Percentiles rank a stretch among this genome's conserved stretches.
Conservation (phyloP, 805 yeast species). For the Komagataella kurtzmanii region DNA sequence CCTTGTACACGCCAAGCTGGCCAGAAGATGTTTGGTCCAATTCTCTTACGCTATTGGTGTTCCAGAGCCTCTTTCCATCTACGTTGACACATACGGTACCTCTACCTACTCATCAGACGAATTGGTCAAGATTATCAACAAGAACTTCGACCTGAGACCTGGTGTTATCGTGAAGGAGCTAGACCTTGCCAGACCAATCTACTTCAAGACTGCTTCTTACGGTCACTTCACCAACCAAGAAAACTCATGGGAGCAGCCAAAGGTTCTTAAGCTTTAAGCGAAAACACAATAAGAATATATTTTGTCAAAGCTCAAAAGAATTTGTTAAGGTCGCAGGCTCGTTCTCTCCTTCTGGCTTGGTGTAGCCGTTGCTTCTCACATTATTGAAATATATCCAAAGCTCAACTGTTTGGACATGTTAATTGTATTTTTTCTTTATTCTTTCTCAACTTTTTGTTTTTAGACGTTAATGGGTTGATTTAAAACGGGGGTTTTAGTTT, state of each 20-base stretch:
- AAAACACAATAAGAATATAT: background rate
- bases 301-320: background rate
- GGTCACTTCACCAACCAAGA: slow-evolving; percentile 99
- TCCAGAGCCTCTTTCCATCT: slow-evolving; percentile 96
- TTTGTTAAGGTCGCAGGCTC: background rate
- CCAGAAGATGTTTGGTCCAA: slow-evolving; percentile 95
- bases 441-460: slow-evolving; percentile 1
- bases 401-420: slow-evolving; percentile 1
- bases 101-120: slow-evolving; percentile 81
- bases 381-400: background rate
- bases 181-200: slow-evolving; percentile 97
- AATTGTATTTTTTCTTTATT: slow-evolving; percentile 6
- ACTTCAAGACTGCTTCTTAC: slow-evolving; percentile 96
- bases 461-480: background rate
- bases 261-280: slow-evolving; percentile 47
- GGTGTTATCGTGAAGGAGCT: slow-evolving; percentile 96
- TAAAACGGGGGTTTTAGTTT: slow-evolving; percentile 1
- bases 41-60: slow-evolving; percentile 99
- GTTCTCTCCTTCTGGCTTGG: background rate
- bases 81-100: slow-evolving; percentile 97
- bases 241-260: slow-evolving; percentile 98
- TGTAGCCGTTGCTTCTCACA: background rate
- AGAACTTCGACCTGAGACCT: slow-evolving; percentile 98
- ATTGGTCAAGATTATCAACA: slow-evolving; percentile 80
- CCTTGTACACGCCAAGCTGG: slow-evolving; percentile 84